Evolutionary conservation across 2,329 filamentous ascomycete species (phyloP).

Genomic region (Microdochium bolleyi): DNA sequence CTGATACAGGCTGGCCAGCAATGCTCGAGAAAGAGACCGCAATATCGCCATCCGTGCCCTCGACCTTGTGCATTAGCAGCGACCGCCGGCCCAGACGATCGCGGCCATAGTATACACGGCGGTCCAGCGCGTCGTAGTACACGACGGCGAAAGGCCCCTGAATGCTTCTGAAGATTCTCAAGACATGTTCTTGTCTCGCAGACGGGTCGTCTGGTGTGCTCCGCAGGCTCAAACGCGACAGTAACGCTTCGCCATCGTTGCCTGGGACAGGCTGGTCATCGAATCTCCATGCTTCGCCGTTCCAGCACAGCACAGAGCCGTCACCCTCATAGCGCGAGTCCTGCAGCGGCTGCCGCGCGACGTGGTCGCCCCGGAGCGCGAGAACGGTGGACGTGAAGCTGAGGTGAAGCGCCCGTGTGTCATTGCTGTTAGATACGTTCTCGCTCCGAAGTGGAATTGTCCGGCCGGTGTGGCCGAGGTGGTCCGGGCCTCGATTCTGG

Average conservation of each 20-base stretch:
- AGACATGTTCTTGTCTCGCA: constrained; percentile 25
- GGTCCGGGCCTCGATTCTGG: constrained; percentile 51
- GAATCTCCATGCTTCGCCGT: constrained; percentile 89
- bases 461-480: constrained; percentile 35
- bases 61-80: constrained; percentile 52
- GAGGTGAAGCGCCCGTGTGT: constrained; percentile 32
- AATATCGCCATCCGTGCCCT: constrained; percentile 24
- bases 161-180: constrained; percentile 50
- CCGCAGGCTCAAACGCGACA: constrained; percentile 32
- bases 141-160: constrained; percentile 87
- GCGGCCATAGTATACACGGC: constrained; percentile 69
- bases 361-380: constrained; percentile 69
- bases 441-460: constrained; percentile 6
- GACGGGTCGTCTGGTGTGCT: constrained; percentile 1
- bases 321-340: constrained; percentile 20
- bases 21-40: constrained; percentile 63
- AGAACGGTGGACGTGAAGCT: constrained; percentile 78
- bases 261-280: constrained; percentile 47
- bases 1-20: constrained; percentile 39
- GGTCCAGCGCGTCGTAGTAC: constrained; percentile 60
- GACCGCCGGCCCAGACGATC: constrained; percentile 86
- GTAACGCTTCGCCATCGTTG: constrained; percentile 72
- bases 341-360: constrained; percentile 69
- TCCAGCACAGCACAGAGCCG: constrained; percentile 81
- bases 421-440: constrained; percentile 12